Base-by-base conservation (phyloP, 164 flowering plant genomes). In the Stephania cephalantha region DNA sequence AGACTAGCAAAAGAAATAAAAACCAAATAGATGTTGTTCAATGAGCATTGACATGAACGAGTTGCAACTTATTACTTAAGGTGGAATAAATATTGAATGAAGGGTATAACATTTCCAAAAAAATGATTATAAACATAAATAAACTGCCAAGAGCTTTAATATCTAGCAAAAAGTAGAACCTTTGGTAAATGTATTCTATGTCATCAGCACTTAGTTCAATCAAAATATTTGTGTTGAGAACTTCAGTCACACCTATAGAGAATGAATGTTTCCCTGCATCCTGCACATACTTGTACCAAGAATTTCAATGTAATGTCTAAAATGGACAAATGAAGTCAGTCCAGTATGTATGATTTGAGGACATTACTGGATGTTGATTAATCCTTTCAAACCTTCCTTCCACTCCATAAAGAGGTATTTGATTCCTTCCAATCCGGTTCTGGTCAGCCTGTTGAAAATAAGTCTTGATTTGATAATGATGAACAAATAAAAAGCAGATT, bases 301-400 rank as follows among this genome's bases (percentile, higher is more conserved):
- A 71, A 31, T 20, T 63, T 71, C 42, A 74, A 50, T 45, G 11
- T 5, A 72, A 72, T 30, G 58, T 13, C n/a, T 30, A 42, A 10
- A 4, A 75, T 73, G 35, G 46, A 15, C 9, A 53, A 58, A 71
- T n/a, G 46, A 72, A 29, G 48, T 25, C 53, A 9, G 71, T 31
- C 44, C 13, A 10, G 66, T 73, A 46, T 71, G 64, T 9, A 42
- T 45, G 77, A 55, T 48, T 58, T 17, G 31, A 74, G 83, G 79
- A 80, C 91, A 70, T 94, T 86, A 95, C 98, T 85, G 97, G 97
- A 84, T 93, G 93, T 80, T 91, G 87, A 72, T 93, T 95, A 75
- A 93, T 90, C 91, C 99, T 88, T 74, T 90, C 95, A 85, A 90
- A 93, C 83, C 95, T 87, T 83, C 95, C 93, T 81, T 89, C 92